Evolutionary conservation across 2,329 filamentous ascomycete species (phyloP).

Genomic region (Stemphylium vesicarium): DNA sequence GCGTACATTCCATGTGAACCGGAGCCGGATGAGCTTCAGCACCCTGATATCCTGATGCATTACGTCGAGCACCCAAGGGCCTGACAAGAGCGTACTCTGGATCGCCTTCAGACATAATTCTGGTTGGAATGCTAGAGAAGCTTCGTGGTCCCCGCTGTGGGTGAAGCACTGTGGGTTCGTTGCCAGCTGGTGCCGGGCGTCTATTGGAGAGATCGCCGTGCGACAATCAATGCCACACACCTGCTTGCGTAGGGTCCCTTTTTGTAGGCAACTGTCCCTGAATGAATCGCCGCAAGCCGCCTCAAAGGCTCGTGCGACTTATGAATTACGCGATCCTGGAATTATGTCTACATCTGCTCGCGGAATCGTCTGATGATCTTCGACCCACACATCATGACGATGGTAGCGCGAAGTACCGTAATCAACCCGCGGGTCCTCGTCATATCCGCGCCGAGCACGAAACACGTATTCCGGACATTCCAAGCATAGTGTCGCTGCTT

Average conservation of each 20-base stretch:
- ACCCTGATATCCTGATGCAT: conserved; percentile 33
- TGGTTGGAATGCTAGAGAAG: conserved; percentile 23
- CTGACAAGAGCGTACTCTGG: conserved; percentile 9
- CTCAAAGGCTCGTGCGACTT: conserved; percentile 10
- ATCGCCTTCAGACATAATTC: conserved; percentile 25
- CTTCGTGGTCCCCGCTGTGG: conserved; percentile 20
- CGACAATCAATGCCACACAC: conserved; percentile 40
- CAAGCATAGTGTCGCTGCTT: conserved; percentile 8
- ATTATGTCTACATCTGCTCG: conserved; percentile 11
- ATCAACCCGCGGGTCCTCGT: conserved; percentile 11
- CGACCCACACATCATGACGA: conserved; percentile 21
- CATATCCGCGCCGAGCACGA: conserved; percentile 5
- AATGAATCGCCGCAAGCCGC: conserved; percentile 12
- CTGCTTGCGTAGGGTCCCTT: conserved; percentile 16
- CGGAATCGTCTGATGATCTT: conserved; percentile 13
- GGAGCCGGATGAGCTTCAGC: conserved; percentile 23
- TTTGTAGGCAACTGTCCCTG: conserved; percentile 12
- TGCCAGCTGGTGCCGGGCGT: conserved; percentile 42
- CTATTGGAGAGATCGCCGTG: conserved; percentile 43
- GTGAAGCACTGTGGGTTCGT: conserved; percentile 42
- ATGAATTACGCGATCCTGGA: conserved; percentile 11
- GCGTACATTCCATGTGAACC: conserved; percentile 31
- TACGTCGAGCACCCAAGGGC: conserved; percentile 14
- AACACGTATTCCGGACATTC: not conserved
- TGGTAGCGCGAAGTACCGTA: conserved; percentile 19